Conservation (phyloP, 192 early-diverging fungal genomes). For the Phlyctochytrium arcticum region DNA sequence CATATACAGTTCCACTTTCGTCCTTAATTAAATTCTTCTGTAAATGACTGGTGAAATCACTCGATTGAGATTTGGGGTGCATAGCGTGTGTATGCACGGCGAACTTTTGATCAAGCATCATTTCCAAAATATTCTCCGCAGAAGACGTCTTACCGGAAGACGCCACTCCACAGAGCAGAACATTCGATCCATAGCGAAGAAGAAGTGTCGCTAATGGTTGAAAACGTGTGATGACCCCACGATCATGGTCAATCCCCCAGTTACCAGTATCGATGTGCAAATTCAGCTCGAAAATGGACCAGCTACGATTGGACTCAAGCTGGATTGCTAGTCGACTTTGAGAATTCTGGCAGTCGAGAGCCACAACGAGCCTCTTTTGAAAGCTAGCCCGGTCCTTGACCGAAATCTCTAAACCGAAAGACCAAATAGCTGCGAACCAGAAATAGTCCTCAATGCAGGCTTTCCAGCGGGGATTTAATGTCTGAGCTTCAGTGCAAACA, state of each 20-base stretch:
- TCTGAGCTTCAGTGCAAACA: too few species aligned
- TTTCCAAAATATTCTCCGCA: not conserved
- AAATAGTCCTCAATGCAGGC: not conserved
- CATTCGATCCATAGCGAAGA: not conserved
- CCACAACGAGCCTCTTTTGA: not conserved
- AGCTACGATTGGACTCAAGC: not conserved
- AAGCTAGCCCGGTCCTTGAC: not conserved
- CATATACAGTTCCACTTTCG: not conserved
- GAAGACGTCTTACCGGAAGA: not conserved
- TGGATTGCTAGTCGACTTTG: not conserved
- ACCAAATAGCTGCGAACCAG: slow-evolving; percentile 3
- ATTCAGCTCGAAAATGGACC: not conserved
- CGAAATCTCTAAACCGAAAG: not conserved
- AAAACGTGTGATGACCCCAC: not conserved
- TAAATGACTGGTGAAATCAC: not conserved
- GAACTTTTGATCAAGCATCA: not conserved
- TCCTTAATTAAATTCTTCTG: not conserved
- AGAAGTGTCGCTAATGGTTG: not conserved
- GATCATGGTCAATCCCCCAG: not conserved
- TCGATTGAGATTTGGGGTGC: not conserved
- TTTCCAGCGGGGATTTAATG: too few species aligned
- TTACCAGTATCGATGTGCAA: not conserved
- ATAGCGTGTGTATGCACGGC: not conserved
- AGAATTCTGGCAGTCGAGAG: not conserved
- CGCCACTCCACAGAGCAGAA: not conserved